A percentile compares a stretch with the other conserved stretches of the same genome.
phyloP scores from a whole-genome alignment of 345 rosid species.

The Eucalyptus regnans region DNA sequence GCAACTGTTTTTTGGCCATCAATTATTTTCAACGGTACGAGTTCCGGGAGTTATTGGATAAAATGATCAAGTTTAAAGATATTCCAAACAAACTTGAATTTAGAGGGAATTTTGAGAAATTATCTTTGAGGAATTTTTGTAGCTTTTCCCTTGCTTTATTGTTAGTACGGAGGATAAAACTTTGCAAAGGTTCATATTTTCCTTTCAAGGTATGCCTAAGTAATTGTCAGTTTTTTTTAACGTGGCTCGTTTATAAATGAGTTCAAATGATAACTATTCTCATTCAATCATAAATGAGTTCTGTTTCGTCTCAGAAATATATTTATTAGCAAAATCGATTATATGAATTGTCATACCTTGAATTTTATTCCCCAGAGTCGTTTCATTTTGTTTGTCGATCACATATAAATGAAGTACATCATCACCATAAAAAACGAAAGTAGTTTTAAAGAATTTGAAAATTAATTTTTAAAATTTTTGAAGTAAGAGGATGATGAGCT shows the following conservation, averaged over 20 bases:
- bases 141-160: not conserved
- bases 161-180: not conserved
- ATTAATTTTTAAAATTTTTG: not conserved
- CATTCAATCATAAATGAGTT: not conserved
- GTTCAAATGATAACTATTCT: not conserved
- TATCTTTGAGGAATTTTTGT: not conserved
- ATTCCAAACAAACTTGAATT: not conserved
- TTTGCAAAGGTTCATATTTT: not conserved
- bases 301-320: fast-evolving
- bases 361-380: not conserved
- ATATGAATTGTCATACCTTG: not conserved
- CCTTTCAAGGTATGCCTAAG: not conserved
- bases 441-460: not conserved
- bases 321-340: fast-evolving
- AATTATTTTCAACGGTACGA: not conserved
- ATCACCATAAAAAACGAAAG: not conserved
- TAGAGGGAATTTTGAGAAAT: not conserved
- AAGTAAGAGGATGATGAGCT: not conserved
- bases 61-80: not conserved
- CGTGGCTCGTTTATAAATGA: not conserved
- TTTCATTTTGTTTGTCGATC: not conserved
- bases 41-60: not conserved
- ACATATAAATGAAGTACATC: not conserved
- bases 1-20: not conserved
- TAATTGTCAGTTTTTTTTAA: fast-evolving